Percentiles rank a stretch among this genome's conserved stretches.
These are phyloP conservation scores for Anethum foeniculum DNA, from an alignment of 140 eudicot genomes.

Conservation along the genomic window DNA sequence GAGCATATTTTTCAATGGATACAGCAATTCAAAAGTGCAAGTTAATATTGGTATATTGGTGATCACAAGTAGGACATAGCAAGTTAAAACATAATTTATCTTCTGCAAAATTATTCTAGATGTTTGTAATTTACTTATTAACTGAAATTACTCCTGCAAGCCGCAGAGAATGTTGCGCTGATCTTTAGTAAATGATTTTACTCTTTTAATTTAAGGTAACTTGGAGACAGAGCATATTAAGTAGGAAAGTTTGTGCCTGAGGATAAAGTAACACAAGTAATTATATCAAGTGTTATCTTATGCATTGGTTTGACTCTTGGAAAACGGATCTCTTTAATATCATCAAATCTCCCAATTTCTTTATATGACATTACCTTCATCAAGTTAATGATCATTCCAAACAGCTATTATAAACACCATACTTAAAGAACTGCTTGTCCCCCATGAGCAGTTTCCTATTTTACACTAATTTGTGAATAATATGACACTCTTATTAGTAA, in stretches of 20 bases:
- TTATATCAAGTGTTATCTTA: neutral
- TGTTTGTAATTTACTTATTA: neutral
- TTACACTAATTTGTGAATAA: neutral
- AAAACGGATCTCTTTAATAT: neutral
- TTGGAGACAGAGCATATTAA: neutral
- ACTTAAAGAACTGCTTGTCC: neutral
- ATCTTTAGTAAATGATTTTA: neutral
- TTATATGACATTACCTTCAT: neutral
- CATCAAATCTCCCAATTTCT: neutral
- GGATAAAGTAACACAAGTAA: neutral
- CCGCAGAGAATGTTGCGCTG: neutral
- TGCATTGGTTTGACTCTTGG: neutral
- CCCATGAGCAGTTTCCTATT: neutral
- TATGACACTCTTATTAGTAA: neutral
- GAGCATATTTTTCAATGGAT: neutral
- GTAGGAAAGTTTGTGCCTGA: neutral
- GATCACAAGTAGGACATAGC: neutral
- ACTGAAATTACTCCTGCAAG: neutral
- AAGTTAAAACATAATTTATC: neutral
- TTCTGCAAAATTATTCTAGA: neutral
- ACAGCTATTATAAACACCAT: neutral
- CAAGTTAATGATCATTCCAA: neutral
- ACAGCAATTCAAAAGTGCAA: conserved; percentile 8
- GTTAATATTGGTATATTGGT: neutral
- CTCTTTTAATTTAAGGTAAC: neutral